Percentiles rank a stretch among this genome's conserved stretches.
Evolutionary conservation across 1,284 basidiomycete genomes (phyloP).

Genomic region (Stygiomarasmius scandens): DNA sequence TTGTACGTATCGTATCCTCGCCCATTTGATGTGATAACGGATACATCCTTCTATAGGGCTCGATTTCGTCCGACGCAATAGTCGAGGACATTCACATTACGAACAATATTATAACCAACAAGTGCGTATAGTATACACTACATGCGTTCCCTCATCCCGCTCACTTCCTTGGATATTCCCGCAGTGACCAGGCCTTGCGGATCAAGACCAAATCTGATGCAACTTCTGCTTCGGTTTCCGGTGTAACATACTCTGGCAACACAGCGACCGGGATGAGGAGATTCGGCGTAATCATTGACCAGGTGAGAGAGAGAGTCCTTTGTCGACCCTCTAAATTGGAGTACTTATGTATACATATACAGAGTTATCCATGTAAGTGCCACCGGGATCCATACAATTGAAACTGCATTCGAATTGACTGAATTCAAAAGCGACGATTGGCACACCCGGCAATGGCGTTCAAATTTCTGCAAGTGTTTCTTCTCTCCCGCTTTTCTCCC

Average conservation of each 20-base stretch:
- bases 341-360: background rate
- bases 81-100: constrained; percentile 41
- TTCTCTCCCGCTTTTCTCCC: background rate
- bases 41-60: constrained; percentile 36
- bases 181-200: constrained; percentile 37
- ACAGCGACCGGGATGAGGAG: constrained; percentile 16
- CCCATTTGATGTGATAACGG: background rate
- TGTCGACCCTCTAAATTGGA: no score
- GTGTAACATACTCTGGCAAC: constrained; percentile 40
- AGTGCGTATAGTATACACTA: no score
- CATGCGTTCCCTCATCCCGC: no score
- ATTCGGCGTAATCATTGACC: constrained; percentile 42
- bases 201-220: constrained; percentile 42
- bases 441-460: constrained; percentile 39
- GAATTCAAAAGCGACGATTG: constrained; percentile 24
- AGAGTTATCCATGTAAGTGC: constrained; percentile 33
- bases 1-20: constrained; percentile 27
- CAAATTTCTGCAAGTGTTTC: constrained; percentile 19
- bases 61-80: constrained; percentile 38
- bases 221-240: constrained; percentile 34
- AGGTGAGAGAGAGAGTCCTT: no score
- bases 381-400: no score
- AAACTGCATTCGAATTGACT: background rate
- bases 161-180: background rate
- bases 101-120: constrained; percentile 33